These are phyloP conservation scores for Barnettozyma sucrosica DNA, from an alignment of 805 yeast species.

Conservation along the genomic window DNA sequence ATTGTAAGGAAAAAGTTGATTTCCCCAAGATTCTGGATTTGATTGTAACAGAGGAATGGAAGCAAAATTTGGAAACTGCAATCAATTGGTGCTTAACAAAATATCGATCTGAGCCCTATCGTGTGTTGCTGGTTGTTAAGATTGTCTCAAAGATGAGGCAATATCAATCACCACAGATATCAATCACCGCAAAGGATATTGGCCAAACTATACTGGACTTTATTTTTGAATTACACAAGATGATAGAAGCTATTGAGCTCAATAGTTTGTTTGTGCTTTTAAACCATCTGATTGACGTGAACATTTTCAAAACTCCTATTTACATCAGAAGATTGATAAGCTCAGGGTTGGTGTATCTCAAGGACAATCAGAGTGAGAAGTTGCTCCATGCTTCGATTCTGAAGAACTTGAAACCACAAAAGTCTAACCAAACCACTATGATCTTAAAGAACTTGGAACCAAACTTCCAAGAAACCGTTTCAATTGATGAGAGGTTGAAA, in stretches of 20 bases:
- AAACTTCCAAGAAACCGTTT: not conserved
- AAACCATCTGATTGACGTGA: conserved; percentile 35
- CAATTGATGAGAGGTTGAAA: conserved; percentile 15
- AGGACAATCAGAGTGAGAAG: conserved; percentile 44
- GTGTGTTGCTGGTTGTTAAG: conserved; percentile 15
- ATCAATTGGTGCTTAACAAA: conserved; percentile 37
- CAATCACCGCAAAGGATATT: conserved; percentile 27
- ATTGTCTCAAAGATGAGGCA: conserved; percentile 13
- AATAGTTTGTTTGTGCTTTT: conserved; percentile 38
- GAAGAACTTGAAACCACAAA: conserved; percentile 50
- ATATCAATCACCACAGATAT: not conserved
- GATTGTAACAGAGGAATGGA: conserved; percentile 28
- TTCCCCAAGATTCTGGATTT: conserved; percentile 29
- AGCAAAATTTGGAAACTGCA: conserved; percentile 30
- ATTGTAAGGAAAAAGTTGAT: conserved; percentile 27
- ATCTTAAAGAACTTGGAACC: conserved; percentile 42
- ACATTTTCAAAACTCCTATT: conserved; percentile 42
- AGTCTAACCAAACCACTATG: conserved; percentile 50
- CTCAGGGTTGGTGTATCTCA: conserved; percentile 70
- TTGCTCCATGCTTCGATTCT: conserved; percentile 50
- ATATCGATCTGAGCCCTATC: conserved; percentile 15
- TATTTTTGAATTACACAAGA: conserved; percentile 32
- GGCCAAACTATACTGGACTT: conserved; percentile 32
- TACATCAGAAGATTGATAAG: conserved; percentile 80
- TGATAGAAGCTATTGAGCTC: conserved; percentile 30